A percentile compares a stretch with the other conserved stretches of the same genome.
These are phyloP conservation scores for Aspergillus ustus DNA, from an alignment of 2,329 filamentous ascomycete genomes.

Conservation along the genomic window DNA sequence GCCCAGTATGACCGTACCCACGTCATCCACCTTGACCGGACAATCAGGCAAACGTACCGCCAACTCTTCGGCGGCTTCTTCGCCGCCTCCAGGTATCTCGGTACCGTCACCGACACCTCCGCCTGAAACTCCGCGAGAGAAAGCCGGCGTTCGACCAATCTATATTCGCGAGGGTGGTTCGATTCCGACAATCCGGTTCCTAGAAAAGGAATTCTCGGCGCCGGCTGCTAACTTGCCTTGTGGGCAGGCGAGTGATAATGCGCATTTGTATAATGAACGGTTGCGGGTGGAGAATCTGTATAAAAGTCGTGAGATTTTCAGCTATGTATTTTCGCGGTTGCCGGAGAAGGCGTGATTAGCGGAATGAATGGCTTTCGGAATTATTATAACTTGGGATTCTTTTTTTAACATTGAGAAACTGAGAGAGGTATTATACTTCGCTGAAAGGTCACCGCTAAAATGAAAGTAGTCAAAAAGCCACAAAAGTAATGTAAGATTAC, in stretches of 20 bases:
- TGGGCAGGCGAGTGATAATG: constrained; percentile 90
- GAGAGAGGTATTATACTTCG: not conserved
- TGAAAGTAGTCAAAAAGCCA: not conserved
- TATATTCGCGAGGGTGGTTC: constrained; percentile 96
- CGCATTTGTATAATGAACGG: constrained; percentile 95
- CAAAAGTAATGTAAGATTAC: not conserved
- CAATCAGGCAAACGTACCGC: constrained; percentile 22
- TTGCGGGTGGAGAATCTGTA: constrained; percentile 83
- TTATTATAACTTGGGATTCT: not conserved
- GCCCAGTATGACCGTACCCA: constrained; percentile 36
- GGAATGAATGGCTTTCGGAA: not conserved
- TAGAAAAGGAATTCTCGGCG: constrained; percentile 91
- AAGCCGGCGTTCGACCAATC: constrained; percentile 59
- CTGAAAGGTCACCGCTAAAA: not conserved
- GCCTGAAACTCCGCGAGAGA: constrained; percentile 1
- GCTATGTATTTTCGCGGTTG: constrained; percentile 76
- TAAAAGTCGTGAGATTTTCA: constrained; percentile 91
- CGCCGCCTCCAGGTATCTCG: not conserved
- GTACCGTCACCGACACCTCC: not conserved
- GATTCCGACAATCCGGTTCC: constrained; percentile 89
- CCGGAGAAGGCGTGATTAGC: constrained; percentile 35
- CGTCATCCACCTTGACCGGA: constrained; percentile 46
- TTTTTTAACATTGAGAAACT: not conserved
- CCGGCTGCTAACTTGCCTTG: constrained; percentile 92
- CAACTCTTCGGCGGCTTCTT: constrained; percentile 5